phyloP scores from a whole-genome alignment of 83 land plant genomes.

The Thuja plicata region DNA sequence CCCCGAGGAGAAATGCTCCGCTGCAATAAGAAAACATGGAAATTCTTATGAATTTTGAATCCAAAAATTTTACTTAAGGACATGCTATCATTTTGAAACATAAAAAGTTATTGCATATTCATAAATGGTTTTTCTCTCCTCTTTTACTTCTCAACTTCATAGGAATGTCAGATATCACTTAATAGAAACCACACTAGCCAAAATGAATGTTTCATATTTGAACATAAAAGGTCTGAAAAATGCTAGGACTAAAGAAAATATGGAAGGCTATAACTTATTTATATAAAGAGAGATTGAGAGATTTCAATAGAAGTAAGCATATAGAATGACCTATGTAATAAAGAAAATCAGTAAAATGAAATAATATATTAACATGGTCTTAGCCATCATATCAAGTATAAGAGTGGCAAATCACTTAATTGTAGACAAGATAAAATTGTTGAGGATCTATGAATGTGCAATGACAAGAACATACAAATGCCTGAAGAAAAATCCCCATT shows the following conservation, averaged over 20 bases:
- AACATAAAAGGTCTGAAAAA: no score
- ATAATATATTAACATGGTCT: no score
- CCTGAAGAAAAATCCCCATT: not conserved
- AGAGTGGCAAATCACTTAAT: not conserved
- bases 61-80: not conserved
- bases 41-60: not conserved
- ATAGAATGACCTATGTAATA: not conserved
- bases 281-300: no score
- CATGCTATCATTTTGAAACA: not conserved
- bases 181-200: not conserved
- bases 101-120: not conserved
- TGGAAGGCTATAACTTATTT: not conserved
- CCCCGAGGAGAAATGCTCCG: slow-evolving; percentile 88
- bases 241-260: not conserved
- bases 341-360: not conserved
- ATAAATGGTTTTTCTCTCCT: not conserved
- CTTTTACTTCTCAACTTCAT: not conserved
- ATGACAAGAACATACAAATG: not conserved
- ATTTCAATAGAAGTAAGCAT: not conserved
- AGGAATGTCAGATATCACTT: not conserved
- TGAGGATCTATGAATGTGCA: not conserved
- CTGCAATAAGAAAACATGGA: slow-evolving; percentile 42
- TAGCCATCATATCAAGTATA: not conserved
- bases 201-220: not conserved
- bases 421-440: not conserved